Conservation (phyloP, 208 protist genomes). For the Crithidia brevicula region DNA sequence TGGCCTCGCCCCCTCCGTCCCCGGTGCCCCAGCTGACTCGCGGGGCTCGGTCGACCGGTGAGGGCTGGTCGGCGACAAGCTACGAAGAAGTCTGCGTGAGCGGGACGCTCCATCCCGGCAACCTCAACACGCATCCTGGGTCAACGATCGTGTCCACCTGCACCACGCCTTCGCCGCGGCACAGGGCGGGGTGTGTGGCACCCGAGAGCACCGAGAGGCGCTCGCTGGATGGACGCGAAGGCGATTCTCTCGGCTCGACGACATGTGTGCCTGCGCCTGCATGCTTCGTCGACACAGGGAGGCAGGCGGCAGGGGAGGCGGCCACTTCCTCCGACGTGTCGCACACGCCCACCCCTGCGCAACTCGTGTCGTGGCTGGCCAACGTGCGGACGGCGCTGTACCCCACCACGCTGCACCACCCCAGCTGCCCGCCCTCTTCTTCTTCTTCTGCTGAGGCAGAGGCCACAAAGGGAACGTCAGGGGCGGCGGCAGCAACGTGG, state of each 20-base stretch:
- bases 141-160: slow-evolving; percentile 1
- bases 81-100: slow-evolving; percentile 24
- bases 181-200: not conserved
- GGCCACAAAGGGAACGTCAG: no score
- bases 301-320: not conserved
- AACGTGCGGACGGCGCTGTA: not conserved
- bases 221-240: no score
- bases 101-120: not conserved
- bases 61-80: slow-evolving; percentile 21
- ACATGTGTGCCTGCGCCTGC: no score
- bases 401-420: no score
- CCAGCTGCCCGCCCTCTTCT: no score
- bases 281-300: not conserved
- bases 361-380: not conserved
- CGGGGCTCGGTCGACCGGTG: not conserved
- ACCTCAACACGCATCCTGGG: not conserved
- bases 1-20: not conserved
- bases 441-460: no score
- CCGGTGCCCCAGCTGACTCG: not conserved
- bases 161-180: slow-evolving; percentile 8
- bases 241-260: no score
- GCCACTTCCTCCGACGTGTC: not conserved
- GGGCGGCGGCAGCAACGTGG: slow-evolving; percentile 15
- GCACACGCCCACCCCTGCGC: not conserved
- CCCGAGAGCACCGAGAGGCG: no score